These are phyloP conservation scores for Phanerochaete carnosa DNA, from an alignment of 768 basidiomycete genomes.

Conservation along the genomic window DNA sequence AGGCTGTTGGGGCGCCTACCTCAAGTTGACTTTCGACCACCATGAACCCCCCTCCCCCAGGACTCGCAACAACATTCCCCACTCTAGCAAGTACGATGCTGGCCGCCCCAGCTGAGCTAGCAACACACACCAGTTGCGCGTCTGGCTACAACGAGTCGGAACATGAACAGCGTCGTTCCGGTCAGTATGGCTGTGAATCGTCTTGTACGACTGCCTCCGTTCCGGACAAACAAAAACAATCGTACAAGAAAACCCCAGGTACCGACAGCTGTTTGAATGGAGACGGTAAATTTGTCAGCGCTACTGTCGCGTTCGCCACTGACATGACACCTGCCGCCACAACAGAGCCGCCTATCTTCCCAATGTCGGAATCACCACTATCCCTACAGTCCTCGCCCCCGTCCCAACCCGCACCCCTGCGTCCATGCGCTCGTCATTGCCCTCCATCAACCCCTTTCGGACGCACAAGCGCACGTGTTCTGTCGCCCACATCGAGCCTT, in stretches of 20 bases:
- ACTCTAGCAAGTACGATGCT: neutral
- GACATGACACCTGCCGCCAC: neutral
- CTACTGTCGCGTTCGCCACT: neutral
- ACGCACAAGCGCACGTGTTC: no score
- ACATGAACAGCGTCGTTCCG: neutral
- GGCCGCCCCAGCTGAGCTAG: neutral
- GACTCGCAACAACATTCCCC: no score
- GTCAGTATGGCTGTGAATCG: neutral
- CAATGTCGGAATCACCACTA: no score
- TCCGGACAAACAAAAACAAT: neutral
- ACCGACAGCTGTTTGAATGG: neutral
- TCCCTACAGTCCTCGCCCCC: neutral
- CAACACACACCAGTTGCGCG: no score
- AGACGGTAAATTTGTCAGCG: neutral
- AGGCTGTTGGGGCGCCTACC: neutral
- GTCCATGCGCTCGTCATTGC: neutral
- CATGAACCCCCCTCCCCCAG: neutral
- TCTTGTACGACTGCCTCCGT: neutral
- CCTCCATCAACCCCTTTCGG: no score
- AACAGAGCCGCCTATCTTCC: neutral
- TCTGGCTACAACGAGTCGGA: neutral
- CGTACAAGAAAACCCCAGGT: neutral
- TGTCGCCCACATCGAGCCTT: no score
- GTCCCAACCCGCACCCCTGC: neutral
- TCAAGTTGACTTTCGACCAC: neutral